Evolutionary conservation across 352 stramenopile species (phyloP).

Genomic region (Phytophthora crassamura): DNA sequence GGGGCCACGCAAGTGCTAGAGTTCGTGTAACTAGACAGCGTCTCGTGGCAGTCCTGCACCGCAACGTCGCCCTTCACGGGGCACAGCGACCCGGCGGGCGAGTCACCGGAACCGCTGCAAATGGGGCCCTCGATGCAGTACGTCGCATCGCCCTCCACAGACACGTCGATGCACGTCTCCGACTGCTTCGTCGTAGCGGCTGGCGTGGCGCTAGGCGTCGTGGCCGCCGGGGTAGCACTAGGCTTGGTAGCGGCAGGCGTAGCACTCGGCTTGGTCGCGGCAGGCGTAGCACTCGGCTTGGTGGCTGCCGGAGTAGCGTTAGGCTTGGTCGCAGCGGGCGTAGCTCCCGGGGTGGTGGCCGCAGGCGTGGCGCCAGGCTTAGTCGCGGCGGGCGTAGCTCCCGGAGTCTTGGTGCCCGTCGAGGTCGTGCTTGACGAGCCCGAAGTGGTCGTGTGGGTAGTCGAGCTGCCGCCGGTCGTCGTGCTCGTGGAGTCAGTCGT

Average conservation of each 20-base stretch:
- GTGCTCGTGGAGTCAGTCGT: conserved; percentile 25
- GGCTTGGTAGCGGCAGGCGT: conserved; percentile 20
- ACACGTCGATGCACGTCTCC: conserved; percentile 62
- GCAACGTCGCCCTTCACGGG: conserved; percentile 68
- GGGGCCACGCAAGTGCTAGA: conserved; percentile 57
- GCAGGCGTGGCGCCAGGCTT: conserved; percentile 27
- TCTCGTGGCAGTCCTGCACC: conserved; percentile 61
- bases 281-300: conserved; percentile 18
- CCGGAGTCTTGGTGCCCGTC: conserved; percentile 20
- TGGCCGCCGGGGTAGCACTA: conserved; percentile 20
- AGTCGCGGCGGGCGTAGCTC: conserved; percentile 22
- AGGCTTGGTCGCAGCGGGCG: conserved; percentile 21
- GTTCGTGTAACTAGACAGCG: conserved; percentile 61
- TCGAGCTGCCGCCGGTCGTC: conserved; percentile 9
- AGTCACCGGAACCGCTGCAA: conserved; percentile 58
- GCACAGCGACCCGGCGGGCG: conserved; percentile 51
- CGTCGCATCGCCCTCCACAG: conserved; percentile 72
- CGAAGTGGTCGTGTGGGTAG: conserved; percentile 18
- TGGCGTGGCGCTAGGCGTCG: conserved; percentile 25
- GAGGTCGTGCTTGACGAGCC: conserved; percentile 20
- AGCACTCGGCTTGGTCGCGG: conserved; percentile 19
- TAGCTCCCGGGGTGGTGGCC: conserved; percentile 22
- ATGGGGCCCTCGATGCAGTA: conserved; percentile 75
- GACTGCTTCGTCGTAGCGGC: conserved; percentile 30
- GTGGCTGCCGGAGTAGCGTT: conserved; percentile 26